Evolutionary conservation across 2,329 filamentous ascomycete genomes (phyloP).

Genomic region (Arthrobotrys megalospora): DNA sequence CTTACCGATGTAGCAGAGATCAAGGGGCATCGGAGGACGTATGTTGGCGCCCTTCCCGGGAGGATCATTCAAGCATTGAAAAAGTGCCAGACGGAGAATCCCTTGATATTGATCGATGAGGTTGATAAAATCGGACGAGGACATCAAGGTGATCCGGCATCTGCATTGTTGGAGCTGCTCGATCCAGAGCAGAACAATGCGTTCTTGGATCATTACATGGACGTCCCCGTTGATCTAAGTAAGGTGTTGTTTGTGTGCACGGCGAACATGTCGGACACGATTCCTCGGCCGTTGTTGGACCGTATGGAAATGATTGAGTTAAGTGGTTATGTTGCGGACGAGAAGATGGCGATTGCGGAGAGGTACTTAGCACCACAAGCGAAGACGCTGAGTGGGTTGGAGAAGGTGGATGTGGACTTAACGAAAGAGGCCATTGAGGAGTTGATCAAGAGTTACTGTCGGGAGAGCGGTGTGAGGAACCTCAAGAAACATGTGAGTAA

Average conservation of each 20-base stretch:
- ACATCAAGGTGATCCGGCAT: conserved; percentile 96
- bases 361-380: conserved; percentile 91
- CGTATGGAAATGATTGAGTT: conserved; percentile 98
- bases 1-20: conserved; percentile 98
- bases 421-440: conserved; percentile 91
- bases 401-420: conserved; percentile 90
- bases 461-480: conserved; percentile 96
- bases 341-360: conserved; percentile 99
- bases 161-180: conserved; percentile 90
- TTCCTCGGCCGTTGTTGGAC: conserved; percentile 91
- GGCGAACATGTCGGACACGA: conserved; percentile 98
- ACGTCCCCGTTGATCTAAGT: conserved; percentile 95
- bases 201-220: conserved; percentile 98
- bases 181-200: conserved; percentile 98
- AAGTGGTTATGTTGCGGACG: conserved; percentile 95
- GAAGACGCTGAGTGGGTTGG: conserved; percentile 92
- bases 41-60: conserved; percentile 93
- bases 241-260: conserved; percentile 99
- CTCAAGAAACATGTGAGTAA: conserved; percentile 84
- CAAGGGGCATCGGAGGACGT: conserved; percentile 96
- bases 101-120: conserved; percentile 94
- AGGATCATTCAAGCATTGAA: conserved; percentile 98
- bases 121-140: conserved; percentile 97
- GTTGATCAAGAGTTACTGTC: conserved; percentile 98
- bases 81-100: conserved; percentile 99